phyloP scores from a whole-genome alignment of 2,329 filamentous ascomycete genomes.

The Paramyrothecium roridum region DNA sequence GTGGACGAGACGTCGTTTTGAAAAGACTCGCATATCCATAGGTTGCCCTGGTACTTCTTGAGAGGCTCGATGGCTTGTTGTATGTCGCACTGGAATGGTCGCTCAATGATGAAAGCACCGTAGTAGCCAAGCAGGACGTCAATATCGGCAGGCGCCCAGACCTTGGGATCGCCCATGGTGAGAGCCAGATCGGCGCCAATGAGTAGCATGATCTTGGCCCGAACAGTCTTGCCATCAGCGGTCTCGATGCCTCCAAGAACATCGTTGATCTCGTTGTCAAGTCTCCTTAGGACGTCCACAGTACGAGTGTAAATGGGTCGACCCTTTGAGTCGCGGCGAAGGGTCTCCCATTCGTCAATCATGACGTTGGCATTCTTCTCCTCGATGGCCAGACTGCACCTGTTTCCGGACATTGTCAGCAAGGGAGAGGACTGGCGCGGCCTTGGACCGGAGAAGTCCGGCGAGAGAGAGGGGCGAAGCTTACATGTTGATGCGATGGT shows the following conservation, averaged over 20 bases:
- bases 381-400: slow-evolving; percentile 72
- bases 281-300: slow-evolving; percentile 85
- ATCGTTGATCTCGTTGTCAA: slow-evolving; percentile 81
- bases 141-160: slow-evolving; percentile 83
- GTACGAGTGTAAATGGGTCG: slow-evolving; percentile 86
- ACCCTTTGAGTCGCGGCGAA: slow-evolving; percentile 58
- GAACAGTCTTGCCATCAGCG: slow-evolving; percentile 61
- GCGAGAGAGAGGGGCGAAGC: not conserved
- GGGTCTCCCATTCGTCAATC: slow-evolving; percentile 23
- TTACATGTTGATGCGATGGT: slow-evolving; percentile 58
- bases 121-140: slow-evolving; percentile 84
- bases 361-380: slow-evolving; percentile 59
- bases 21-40: slow-evolving; percentile 64
- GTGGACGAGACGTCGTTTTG: not conserved
- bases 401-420: not conserved
- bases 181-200: slow-evolving; percentile 75
- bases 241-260: slow-evolving; percentile 73
- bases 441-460: not conserved
- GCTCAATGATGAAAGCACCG: slow-evolving; percentile 83
- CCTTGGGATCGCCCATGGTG: slow-evolving; percentile 68
- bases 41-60: slow-evolving; percentile 79
- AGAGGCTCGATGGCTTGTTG: slow-evolving; percentile 82
- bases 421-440: not conserved
- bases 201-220: slow-evolving; percentile 73
- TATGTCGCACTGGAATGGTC: slow-evolving; percentile 75